These are phyloP conservation scores for Prunus mume DNA, from an alignment of 306 rosid genomes.

Conservation along the genomic window DNA sequence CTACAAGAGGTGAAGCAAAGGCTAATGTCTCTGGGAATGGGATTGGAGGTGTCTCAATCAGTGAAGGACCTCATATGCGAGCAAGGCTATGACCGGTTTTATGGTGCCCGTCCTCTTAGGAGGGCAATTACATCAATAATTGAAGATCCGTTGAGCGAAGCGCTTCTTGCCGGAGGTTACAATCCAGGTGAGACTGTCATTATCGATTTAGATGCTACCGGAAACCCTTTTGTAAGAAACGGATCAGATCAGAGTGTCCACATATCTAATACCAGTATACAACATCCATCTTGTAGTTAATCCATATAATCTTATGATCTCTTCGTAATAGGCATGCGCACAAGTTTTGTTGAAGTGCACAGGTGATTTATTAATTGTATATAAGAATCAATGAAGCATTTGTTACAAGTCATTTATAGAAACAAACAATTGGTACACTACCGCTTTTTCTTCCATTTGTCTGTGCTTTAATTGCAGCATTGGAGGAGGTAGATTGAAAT, in stretches of 20 bases:
- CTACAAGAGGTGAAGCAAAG: slow-evolving; percentile 68
- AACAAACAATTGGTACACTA: neutral
- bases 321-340: neutral
- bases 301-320: neutral
- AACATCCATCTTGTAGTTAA: slow-evolving; percentile 25
- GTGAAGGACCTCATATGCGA: slow-evolving; percentile 57
- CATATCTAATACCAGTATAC: slow-evolving; percentile 38
- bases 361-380: slow-evolving; percentile 8
- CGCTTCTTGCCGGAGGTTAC: slow-evolving; percentile 54
- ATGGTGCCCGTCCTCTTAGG: slow-evolving; percentile 85
- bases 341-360: slow-evolving; percentile 14
- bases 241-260: slow-evolving; percentile 45
- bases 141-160: slow-evolving; percentile 77
- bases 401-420: neutral
- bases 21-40: slow-evolving; percentile 50
- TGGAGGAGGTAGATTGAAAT: too few species aligned
- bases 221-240: slow-evolving; percentile 53
- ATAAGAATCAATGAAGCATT: neutral
- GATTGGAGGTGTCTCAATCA: slow-evolving; percentile 67
- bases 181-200: slow-evolving; percentile 66
- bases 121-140: slow-evolving; percentile 61
- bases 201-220: slow-evolving; percentile 69
- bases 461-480: too few species aligned
- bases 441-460: neutral
- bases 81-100: slow-evolving; percentile 61